phyloP scores from a whole-genome alignment of 192 early-diverging fungal species.

The Coemansia sp. region DNA sequence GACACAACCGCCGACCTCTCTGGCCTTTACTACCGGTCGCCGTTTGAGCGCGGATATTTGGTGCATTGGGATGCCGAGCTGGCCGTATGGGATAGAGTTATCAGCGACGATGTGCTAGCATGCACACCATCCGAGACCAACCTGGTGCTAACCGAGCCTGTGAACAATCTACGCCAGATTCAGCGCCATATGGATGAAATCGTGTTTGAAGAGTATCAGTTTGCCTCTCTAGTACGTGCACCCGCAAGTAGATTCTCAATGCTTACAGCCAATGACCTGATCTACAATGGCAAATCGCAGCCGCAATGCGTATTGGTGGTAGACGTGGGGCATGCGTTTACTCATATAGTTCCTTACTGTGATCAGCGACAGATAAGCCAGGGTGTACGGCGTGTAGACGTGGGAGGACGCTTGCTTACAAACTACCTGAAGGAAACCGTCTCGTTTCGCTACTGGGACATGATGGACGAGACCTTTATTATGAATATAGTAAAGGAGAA shows the following conservation, averaged over 20 bases:
- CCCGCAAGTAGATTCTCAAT: constrained; percentile 19
- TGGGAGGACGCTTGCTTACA: constrained; percentile 84
- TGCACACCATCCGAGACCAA: constrained; percentile 63
- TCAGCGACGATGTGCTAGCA: constrained; percentile 61
- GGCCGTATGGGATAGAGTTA: constrained; percentile 74
- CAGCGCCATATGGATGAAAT: constrained; percentile 75
- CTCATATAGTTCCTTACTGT: constrained; percentile 71
- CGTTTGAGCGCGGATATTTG: constrained; percentile 81
- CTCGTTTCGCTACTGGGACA: constrained; percentile 90
- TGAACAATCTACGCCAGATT: constrained; percentile 73
- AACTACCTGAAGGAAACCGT: constrained; percentile 88
- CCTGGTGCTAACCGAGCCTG: constrained; percentile 73
- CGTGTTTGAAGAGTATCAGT: constrained; percentile 82
- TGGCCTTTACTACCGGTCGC: constrained; percentile 66
- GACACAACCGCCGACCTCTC: constrained; percentile 64
- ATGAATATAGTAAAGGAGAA: constrained; percentile 81
- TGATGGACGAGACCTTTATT: constrained; percentile 92
- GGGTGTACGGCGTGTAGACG: constrained; percentile 70
- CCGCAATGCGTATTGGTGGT: constrained; percentile 69
- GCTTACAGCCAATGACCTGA: constrained; percentile 2
- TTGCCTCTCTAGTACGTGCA: constrained; percentile 45
- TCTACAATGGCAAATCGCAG: constrained; percentile 5
- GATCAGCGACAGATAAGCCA: constrained; percentile 54
- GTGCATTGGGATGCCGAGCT: constrained; percentile 77
- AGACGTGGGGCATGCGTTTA: constrained; percentile 79